These are phyloP conservation scores for Gossypium australe DNA, from an alignment of 345 rosid genomes.

Conservation along the genomic window DNA sequence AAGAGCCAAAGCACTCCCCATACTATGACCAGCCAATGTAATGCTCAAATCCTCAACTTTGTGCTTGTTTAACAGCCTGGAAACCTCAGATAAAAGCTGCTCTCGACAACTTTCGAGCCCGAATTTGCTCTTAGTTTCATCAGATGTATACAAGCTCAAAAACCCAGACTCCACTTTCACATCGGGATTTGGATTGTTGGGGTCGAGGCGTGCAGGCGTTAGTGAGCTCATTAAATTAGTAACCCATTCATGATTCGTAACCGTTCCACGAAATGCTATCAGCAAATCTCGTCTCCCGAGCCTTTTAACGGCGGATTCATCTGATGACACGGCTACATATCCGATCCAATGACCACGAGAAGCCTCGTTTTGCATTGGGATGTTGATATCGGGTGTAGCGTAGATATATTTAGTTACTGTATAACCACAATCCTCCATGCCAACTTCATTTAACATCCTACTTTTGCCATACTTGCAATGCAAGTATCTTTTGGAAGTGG, in stretches of 20 bases:
- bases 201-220: constrained; percentile 69
- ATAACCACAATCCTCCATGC: constrained; percentile 54
- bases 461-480: constrained; percentile 69
- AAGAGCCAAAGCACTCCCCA: constrained; percentile 85
- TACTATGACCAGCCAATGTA: constrained; percentile 78
- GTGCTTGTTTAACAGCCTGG: constrained; percentile 46
- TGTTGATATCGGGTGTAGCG: constrained; percentile 61
- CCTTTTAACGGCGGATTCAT: constrained; percentile 29
- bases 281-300: constrained; percentile 77
- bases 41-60: constrained; percentile 66
- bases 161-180: constrained; percentile 87
- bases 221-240: constrained; percentile 75
- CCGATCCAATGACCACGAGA: constrained; percentile 71
- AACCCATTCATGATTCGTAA: constrained; percentile 72
- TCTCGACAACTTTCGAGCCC: constrained; percentile 76
- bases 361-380: constrained; percentile 51
- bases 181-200: constrained; percentile 45
- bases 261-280: constrained; percentile 74
- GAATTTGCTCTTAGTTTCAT: constrained; percentile 50
- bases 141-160: constrained; percentile 69
- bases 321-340: constrained; percentile 62
- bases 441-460: constrained; percentile 45
- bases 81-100: constrained; percentile 76
- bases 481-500: constrained; percentile 64
- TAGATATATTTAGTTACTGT: constrained; percentile 83